Percentiles rank a stretch among this genome's conserved stretches.
phyloP scores from a whole-genome alignment of 2,329 filamentous ascomycete species.

The Penicillium sumatraense region DNA sequence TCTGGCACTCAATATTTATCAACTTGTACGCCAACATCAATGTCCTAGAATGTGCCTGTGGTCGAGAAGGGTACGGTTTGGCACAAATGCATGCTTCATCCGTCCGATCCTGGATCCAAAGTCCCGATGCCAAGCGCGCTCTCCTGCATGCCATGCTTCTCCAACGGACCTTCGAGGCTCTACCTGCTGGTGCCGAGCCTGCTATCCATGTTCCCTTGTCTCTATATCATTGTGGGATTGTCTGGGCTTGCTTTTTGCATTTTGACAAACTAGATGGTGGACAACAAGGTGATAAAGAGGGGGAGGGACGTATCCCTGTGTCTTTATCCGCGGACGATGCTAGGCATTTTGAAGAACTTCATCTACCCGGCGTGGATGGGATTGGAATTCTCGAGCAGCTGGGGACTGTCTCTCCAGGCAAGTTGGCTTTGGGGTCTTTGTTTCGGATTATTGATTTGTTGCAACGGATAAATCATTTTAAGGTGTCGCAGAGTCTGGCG shows the following conservation, averaged over 20 bases:
- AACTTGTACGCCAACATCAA: slow-evolving; percentile 31
- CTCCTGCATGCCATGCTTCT: slow-evolving; percentile 14
- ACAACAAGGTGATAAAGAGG: not conserved
- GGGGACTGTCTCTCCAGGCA: slow-evolving; percentile 3
- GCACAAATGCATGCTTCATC: not conserved
- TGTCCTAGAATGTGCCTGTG: slow-evolving; percentile 14
- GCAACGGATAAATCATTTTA: slow-evolving; percentile 16
- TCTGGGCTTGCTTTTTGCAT: slow-evolving; percentile 12
- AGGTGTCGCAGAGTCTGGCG: slow-evolving; percentile 12
- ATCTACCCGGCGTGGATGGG: slow-evolving; percentile 5
- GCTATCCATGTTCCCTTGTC: slow-evolving; percentile 12
- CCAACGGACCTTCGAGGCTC: slow-evolving; percentile 11
- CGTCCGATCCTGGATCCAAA: slow-evolving; percentile 5
- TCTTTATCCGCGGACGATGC: not conserved
- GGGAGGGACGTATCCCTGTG: not conserved
- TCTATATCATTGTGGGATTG: slow-evolving; percentile 13
- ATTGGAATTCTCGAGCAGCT: slow-evolving; percentile 5
- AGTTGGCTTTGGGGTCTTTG: slow-evolving; percentile 10
- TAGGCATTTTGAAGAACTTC: slow-evolving; percentile 7
- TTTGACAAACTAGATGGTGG: slow-evolving; percentile 1
- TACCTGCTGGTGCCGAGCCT: slow-evolving; percentile 9
- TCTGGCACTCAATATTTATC: slow-evolving; percentile 37
- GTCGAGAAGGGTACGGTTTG: slow-evolving; percentile 8
- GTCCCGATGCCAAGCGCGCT: slow-evolving; percentile 9
- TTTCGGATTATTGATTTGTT: slow-evolving; percentile 16